Evolutionary conservation across 768 basidiomycete genomes (phyloP).

Genomic region (Suillus clintonianus): DNA sequence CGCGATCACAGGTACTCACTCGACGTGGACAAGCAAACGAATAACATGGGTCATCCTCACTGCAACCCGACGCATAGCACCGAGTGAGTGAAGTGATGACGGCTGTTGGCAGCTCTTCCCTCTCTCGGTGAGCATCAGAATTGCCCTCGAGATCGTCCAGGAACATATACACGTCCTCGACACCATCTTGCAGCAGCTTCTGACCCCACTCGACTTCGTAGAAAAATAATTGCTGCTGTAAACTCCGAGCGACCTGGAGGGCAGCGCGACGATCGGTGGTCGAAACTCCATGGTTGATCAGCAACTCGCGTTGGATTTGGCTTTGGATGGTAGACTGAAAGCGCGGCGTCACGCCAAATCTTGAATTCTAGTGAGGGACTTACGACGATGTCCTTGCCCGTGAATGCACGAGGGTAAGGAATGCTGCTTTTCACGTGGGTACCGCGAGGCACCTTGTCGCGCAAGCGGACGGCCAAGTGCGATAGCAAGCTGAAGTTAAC

Average conservation of each 20-base stretch:
- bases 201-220: slow-evolving; percentile 97
- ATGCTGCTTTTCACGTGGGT: slow-evolving; percentile 93
- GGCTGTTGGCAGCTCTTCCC: slow-evolving; percentile 81
- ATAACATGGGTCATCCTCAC: slow-evolving; percentile 80
- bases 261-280: slow-evolving; percentile 82
- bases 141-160: slow-evolving; percentile 75
- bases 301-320: slow-evolving; percentile 82
- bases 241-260: slow-evolving; percentile 82
- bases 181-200: slow-evolving; percentile 77
- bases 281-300: slow-evolving; percentile 71
- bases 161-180: slow-evolving; percentile 94
- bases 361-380: slow-evolving; percentile 29
- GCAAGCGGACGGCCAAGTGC: slow-evolving; percentile 85
- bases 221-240: slow-evolving; percentile 93
- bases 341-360: neutral
- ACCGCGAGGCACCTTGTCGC: slow-evolving; percentile 86
- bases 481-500: slow-evolving; percentile 87
- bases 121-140: slow-evolving; percentile 60
- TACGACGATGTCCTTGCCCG: slow-evolving; percentile 93
- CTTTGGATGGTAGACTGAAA: slow-evolving; percentile 82
- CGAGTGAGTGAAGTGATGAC: slow-evolving; percentile 87
- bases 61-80: slow-evolving; percentile 89
- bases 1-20: slow-evolving; percentile 37
- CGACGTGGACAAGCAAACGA: slow-evolving; percentile 77
- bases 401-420: slow-evolving; percentile 87